These are phyloP conservation scores for Circinella minor DNA, from an alignment of 371 early-diverging fungal genomes.

Conservation along the genomic window DNA sequence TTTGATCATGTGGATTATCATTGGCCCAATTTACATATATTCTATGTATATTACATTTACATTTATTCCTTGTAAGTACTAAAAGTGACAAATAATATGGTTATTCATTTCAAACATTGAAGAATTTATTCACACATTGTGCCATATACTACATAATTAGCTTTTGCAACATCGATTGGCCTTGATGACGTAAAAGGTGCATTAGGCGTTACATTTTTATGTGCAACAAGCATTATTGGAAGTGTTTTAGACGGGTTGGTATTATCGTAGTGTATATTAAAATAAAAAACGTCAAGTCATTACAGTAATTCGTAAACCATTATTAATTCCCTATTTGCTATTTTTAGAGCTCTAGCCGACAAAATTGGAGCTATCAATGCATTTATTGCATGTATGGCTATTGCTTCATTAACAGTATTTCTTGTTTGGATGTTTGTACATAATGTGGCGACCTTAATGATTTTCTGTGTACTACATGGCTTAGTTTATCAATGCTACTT, in stretches of 20 bases:
- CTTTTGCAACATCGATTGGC: not conserved
- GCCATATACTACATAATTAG: not conserved
- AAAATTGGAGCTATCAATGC: not conserved
- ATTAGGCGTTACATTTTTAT: not conserved
- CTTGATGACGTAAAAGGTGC: not conserved
- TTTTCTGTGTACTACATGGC: not conserved
- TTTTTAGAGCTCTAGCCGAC: not conserved
- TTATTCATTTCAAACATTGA: not conserved
- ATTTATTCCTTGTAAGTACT: conserved; percentile 3
- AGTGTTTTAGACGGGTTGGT: not conserved
- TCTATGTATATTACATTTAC: not conserved
- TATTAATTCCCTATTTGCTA: too few relatives aligned
- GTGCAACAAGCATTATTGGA: not conserved
- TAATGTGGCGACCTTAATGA: not conserved
- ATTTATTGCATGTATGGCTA: not conserved
- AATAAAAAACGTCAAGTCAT: not conserved
- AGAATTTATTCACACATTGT: too few relatives aligned
- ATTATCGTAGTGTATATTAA: not conserved
- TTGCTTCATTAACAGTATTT: not conserved
- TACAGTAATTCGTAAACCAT: not conserved
- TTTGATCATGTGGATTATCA: not conserved
- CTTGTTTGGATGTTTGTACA: conserved; percentile 2
- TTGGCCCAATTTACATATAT: conserved; percentile 2
- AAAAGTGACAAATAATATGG: too few relatives aligned
- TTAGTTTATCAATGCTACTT: conserved; percentile 8